A percentile compares a stretch with the other conserved stretches of the same genome.
These are phyloP conservation scores for Mucor indicus DNA, from an alignment of 371 early-diverging fungal genomes.

Conservation along the genomic window DNA sequence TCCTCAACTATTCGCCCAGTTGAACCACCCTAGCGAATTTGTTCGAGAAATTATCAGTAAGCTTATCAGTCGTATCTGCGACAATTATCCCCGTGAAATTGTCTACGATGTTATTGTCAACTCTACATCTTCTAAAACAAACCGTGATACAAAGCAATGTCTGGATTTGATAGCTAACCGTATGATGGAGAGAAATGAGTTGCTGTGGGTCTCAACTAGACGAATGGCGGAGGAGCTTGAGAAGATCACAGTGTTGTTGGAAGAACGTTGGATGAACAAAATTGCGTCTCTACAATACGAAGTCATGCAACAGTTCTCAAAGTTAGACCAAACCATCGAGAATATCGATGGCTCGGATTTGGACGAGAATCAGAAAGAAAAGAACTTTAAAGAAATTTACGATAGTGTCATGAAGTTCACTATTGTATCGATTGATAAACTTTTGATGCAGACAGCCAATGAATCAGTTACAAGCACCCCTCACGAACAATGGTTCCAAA, in stretches of 20 bases:
- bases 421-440: conserved; percentile 50
- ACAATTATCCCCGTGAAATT: conserved; percentile 60
- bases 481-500: conserved; percentile 70
- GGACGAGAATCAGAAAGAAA: conserved; percentile 37
- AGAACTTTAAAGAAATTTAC: conserved; percentile 53
- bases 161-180: conserved; percentile 42
- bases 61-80: conserved; percentile 59
- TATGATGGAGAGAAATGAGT: conserved; percentile 40
- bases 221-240: conserved; percentile 67
- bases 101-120: conserved; percentile 74
- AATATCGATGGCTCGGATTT: neutral
- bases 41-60: conserved; percentile 52
- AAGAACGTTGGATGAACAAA: conserved; percentile 76
- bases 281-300: conserved; percentile 58
- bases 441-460: conserved; percentile 38
- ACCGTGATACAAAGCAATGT: conserved; percentile 36
- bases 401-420: conserved; percentile 59
- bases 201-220: conserved; percentile 57
- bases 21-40: conserved; percentile 63
- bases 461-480: conserved; percentile 32
- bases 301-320: neutral
- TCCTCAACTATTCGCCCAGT: conserved; percentile 76
- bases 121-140: conserved; percentile 48
- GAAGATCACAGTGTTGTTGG: conserved; percentile 77
- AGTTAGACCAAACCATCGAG: neutral